Evolutionary conservation across 2,329 filamentous ascomycete species (phyloP), one percentile per base, ranked within the genome.

Genomic region (Rhexocercosporidium sp.): DNA sequence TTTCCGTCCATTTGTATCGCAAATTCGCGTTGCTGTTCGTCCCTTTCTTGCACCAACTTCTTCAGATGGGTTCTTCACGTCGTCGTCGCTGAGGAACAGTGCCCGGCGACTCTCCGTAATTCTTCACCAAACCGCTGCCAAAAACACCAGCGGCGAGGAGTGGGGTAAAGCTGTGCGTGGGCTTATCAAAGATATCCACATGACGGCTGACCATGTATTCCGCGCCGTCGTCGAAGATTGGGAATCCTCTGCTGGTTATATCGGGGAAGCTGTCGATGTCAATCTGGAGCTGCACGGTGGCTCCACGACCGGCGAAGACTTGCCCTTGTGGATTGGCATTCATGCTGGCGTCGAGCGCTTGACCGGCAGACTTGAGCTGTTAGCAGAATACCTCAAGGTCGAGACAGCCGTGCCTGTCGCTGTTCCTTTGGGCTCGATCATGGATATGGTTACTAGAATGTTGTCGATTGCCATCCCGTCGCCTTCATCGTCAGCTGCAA

Each of bases 221-320:
- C 88, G 94, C 59, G 89, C 90, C 11, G 85, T 97, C 0, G 80
- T 91, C 12, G 94, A 97, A 77, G 90, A 92, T 47, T 96, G 93
- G 91, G 88, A 94, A 73, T 88, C 93, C 0, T 83, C 84, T 2
- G 82, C 85, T 37, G 85, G 83, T 3, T 85, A 85, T 69, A 76
- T 76, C 11, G 77, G 78, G 51, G 78, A 83, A 60, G 73, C 73
- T 3, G 78, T 85, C 39, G 79, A 83, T 63, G 77, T 82, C 14
- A 82, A 85, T 20, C 77, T 77, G 6, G 83, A 84, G 25, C 82
- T 85, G 0, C 73, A 75, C 8, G 85, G 85, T 3, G 86, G 85
- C 16, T 78, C 81, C 47, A 77, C 79, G 34, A 76, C 79, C 2
- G 66, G 76, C 6, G 84, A 86, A 14, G 81, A 85, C 47, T 80